Evolutionary conservation across 768 basidiomycete species (phyloP).

Genomic region (Paxillus involutus): DNA sequence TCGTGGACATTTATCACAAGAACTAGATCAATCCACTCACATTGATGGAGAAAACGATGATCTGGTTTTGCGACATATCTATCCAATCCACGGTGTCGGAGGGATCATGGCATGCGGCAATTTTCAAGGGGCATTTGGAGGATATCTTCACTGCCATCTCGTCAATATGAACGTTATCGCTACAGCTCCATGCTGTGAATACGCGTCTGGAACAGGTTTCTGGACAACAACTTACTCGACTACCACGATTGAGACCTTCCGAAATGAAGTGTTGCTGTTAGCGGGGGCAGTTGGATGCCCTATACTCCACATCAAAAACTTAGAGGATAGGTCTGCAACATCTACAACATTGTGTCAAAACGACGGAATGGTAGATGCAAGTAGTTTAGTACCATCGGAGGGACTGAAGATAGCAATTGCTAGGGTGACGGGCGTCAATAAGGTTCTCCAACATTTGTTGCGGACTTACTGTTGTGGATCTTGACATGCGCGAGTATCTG

Average conservation of each 20-base stretch:
- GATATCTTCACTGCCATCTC: slow-evolving; percentile 13
- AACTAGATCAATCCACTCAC: slow-evolving; percentile 29
- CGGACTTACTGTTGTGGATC: slow-evolving; percentile 20
- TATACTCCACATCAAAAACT: slow-evolving; percentile 19
- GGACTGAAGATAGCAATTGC: slow-evolving; percentile 19
- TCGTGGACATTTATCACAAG: slow-evolving; percentile 2
- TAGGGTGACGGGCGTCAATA: slow-evolving; percentile 7
- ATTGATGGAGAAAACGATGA: slow-evolving; percentile 41
- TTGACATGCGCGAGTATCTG: slow-evolving; percentile 19
- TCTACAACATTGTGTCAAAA: slow-evolving; percentile 8
- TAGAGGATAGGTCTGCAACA: slow-evolving; percentile 13
- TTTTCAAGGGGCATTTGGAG: slow-evolving; percentile 15
- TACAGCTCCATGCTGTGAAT: slow-evolving; percentile 6
- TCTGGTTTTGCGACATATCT: slow-evolving; percentile 27
- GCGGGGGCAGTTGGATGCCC: background rate
- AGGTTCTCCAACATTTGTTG: background rate
- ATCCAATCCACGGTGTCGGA: slow-evolving; percentile 16
- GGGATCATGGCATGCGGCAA: slow-evolving; percentile 11
- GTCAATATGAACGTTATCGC: slow-evolving; percentile 14
- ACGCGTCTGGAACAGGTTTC: background rate
- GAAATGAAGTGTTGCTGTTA: background rate
- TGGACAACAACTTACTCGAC: slow-evolving; percentile 14
- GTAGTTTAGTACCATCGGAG: slow-evolving; percentile 15
- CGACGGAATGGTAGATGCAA: background rate
- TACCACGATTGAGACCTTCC: slow-evolving; percentile 17